Evolutionary conservation across 176 grass and related monocot genomes (phyloP).

Genomic region (Dactylis glomerata): DNA sequence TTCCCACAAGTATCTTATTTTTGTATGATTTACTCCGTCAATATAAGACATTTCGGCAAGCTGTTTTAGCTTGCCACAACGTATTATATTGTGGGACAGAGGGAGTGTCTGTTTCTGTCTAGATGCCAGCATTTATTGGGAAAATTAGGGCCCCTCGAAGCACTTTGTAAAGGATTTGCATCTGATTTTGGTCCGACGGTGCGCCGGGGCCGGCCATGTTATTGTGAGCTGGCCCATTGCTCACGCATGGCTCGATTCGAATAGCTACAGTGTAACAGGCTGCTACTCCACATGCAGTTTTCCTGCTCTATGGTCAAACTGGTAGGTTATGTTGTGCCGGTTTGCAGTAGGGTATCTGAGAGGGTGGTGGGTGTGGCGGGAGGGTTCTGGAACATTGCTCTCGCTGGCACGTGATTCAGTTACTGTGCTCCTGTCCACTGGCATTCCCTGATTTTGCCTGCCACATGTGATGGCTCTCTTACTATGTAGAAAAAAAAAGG

Average conservation of each 20-base stretch:
- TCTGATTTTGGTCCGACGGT: neutral
- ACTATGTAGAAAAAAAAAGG: conserved; percentile 48
- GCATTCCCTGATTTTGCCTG: neutral
- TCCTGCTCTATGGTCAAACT: neutral
- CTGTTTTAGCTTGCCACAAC: no score
- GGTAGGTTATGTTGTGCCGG: neutral
- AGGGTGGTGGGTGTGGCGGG: no score
- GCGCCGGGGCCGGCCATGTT: neutral
- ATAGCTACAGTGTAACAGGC: neutral
- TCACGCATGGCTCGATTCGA: neutral
- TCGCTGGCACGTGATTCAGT: neutral
- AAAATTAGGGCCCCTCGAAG: neutral
- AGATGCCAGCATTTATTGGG: neutral
- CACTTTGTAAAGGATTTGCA: neutral
- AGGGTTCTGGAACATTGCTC: neutral
- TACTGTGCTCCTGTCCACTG: neutral
- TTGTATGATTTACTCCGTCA: no score
- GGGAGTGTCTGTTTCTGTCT: neutral
- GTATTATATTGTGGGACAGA: no score
- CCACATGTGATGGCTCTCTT: neutral
- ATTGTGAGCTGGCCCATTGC: no score
- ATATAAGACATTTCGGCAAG: no score
- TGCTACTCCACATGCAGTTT: neutral
- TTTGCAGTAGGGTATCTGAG: neutral
- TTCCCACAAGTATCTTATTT: neutral